These are phyloP conservation scores for Mortierella sp. DNA, from an alignment of 371 early-diverging fungal species.

Conservation along the genomic window DNA sequence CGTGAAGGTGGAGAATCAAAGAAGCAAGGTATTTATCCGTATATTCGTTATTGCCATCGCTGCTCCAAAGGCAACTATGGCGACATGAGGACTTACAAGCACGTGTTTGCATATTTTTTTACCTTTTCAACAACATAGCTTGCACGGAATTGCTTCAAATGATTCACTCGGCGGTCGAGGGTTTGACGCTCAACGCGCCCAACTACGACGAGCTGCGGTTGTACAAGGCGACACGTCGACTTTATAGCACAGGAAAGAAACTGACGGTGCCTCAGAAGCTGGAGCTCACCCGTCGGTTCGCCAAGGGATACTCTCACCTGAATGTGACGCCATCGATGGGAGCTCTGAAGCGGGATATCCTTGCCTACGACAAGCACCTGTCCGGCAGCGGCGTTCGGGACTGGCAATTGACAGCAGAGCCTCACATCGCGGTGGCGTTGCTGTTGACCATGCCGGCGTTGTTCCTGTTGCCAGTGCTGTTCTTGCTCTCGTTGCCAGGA, in stretches of 20 bases:
- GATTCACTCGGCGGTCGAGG: constrained; percentile 44
- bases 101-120: neutral
- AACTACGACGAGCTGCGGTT: constrained; percentile 51
- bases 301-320: constrained; percentile 36
- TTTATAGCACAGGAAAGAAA: constrained; percentile 44
- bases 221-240: constrained; percentile 52
- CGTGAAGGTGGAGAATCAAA: constrained; percentile 56
- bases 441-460: constrained; percentile 48
- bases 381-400: constrained; percentile 29
- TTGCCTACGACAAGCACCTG: constrained; percentile 42
- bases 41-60: neutral
- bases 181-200: constrained; percentile 52
- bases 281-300: constrained; percentile 52
- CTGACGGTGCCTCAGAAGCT: constrained; percentile 46
- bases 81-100: neutral
- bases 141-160: constrained; percentile 53
- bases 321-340: constrained; percentile 21
- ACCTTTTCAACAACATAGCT: constrained; percentile 13
- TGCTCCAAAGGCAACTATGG: no score
- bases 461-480: constrained; percentile 37
- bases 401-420: constrained; percentile 47
- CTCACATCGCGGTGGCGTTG: constrained; percentile 32
- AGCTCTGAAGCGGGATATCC: constrained; percentile 46
- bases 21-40: constrained; percentile 42
- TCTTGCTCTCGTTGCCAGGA: constrained; percentile 56